phyloP scores from a whole-genome alignment of 176 grass and related monocot species.

The Dactylis glomerata region DNA sequence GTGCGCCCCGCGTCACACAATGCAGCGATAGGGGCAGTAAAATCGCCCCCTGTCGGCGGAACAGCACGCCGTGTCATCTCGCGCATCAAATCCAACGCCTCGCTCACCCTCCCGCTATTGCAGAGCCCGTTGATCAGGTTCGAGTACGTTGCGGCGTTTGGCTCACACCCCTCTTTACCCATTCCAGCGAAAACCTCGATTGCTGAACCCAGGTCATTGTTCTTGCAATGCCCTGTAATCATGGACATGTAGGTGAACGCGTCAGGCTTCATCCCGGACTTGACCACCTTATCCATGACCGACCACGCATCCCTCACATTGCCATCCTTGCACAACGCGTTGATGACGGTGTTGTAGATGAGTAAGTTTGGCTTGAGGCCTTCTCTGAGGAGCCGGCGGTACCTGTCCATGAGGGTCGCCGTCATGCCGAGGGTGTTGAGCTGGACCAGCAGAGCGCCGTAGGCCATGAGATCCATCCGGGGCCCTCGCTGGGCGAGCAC shows the following conservation, averaged over 20 bases:
- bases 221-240: constrained; percentile 54
- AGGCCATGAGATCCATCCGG: neutral
- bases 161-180: constrained; percentile 36
- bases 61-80: constrained; percentile 39
- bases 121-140: constrained; percentile 47
- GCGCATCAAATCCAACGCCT: constrained; percentile 40
- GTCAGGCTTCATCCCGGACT: constrained; percentile 38
- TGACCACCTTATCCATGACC: constrained; percentile 43
- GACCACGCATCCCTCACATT: constrained; percentile 33
- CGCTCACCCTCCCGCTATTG: constrained; percentile 19
- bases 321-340: constrained; percentile 40
- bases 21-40: constrained; percentile 34
- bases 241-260: constrained; percentile 51
- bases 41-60: constrained; percentile 30
- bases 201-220: constrained; percentile 42
- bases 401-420: constrained; percentile 1
- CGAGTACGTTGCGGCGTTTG: constrained; percentile 42
- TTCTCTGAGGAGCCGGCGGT: constrained; percentile 2
- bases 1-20: constrained; percentile 31
- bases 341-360: constrained; percentile 27
- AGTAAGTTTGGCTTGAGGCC: constrained; percentile 21
- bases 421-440: neutral
- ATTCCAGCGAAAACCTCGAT: constrained; percentile 39
- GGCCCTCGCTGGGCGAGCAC: neutral
- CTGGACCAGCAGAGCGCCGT: constrained; percentile 12